Conservation (phyloP, 768 basidiomycete genomes). For the Lentinula boryana region DNA sequence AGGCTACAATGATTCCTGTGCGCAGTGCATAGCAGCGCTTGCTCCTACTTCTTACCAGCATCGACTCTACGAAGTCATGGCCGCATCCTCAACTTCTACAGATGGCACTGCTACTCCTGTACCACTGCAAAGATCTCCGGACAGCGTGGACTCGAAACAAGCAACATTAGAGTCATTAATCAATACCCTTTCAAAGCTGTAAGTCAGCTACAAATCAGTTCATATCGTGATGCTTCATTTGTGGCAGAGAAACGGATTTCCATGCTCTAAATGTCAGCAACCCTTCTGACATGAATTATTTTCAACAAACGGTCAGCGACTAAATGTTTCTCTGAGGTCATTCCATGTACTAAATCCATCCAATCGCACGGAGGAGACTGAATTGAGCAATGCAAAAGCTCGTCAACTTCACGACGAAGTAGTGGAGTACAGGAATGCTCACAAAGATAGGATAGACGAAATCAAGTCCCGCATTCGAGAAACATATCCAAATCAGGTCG, state of each 20-base stretch:
- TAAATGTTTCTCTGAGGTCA: neutral
- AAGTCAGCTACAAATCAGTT: neutral
- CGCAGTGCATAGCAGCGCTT: neutral
- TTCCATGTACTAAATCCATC: neutral
- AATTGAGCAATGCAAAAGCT: neutral
- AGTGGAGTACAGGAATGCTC: constrained; percentile 12
- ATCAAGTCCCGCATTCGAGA: constrained; percentile 20
- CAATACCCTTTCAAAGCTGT: neutral
- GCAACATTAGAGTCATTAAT: neutral
- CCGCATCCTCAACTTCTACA: neutral
- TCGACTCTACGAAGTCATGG: neutral
- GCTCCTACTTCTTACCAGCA: neutral
- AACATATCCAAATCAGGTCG: constrained; percentile 15
- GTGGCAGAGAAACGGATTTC: neutral
- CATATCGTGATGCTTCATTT: neutral
- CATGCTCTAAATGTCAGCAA: neutral
- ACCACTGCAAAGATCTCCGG: neutral
- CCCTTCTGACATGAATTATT: neutral
- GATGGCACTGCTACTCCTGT: neutral
- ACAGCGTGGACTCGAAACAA: neutral
- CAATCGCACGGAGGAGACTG: neutral
- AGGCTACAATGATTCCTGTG: neutral
- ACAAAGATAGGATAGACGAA: constrained; percentile 11
- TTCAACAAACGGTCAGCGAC: neutral
- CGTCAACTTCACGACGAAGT: neutral